Base-by-base conservation (phyloP, 2,329 filamentous ascomycete genomes). In the Penicillium sp. region DNA sequence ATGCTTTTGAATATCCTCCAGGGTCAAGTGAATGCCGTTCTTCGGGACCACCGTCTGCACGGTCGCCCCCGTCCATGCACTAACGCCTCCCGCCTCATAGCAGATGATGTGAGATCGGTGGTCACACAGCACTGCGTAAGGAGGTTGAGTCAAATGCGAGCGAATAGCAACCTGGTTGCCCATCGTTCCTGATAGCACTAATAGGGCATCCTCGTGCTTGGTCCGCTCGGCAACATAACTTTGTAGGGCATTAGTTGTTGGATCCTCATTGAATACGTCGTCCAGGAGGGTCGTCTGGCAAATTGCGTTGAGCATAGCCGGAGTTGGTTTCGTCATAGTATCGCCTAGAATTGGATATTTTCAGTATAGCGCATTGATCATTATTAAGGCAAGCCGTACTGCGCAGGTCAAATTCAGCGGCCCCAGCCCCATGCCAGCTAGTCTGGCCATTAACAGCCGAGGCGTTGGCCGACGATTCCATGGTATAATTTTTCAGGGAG, bases 141-240 rank as follows among this genome's bases (percentile, higher is more conserved):
- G 94, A 14, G 93, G 93, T 62, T 91, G 89, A 0, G 82, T 84
- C 14, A 97, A 83, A 61, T 95, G 89, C 1, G 90, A 84, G 42
- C 93, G 87, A 45, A 97, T 83, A 0, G 90, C 89, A 19, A 97
- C 82, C 75, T 97, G 93, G 78, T 97, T 97, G 43, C 92, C 93
- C 93, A 97, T 97, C 4, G 93, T 97, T 3, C 94, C 94, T 0
- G 91, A 95, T 61, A 96, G 83, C 58, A 97, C 91, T 57, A 97
- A 88, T 4, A 97, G 82, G 0, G 86, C 90, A 7, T 87, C 87
- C 70, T 93, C 89, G 69, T 96, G 93, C 67, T 87, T 87, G 0
- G 91, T 86, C 3, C 96, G 83, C 35, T 83, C 73, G 19, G 92
- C 91, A 48, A 96, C 83, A 74, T 90, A 88, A 49, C 83, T 78